A percentile compares a stretch with the other conserved stretches of the same genome.
phyloP scores from a whole-genome alignment of 2,329 filamentous ascomycete genomes.

The Lojkania enalia region DNA sequence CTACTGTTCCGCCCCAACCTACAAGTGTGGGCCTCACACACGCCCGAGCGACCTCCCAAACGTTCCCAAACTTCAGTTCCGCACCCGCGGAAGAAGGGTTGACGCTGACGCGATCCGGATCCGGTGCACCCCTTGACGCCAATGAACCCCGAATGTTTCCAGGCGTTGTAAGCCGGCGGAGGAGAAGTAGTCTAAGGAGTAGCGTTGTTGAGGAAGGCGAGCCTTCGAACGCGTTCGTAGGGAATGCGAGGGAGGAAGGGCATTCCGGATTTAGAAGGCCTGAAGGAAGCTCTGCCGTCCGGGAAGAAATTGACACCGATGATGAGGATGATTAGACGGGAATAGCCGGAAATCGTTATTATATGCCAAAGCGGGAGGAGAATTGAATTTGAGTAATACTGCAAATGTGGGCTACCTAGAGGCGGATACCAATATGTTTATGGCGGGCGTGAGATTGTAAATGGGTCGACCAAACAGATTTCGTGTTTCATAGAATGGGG shows the following conservation, averaged over 20 bases:
- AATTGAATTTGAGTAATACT: too few relatives aligned
- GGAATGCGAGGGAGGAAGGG: slow-evolving; percentile 8
- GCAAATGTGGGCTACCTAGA: too few relatives aligned
- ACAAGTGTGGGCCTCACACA: slow-evolving; percentile 7
- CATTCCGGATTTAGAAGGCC: slow-evolving; percentile 18
- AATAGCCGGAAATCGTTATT: too few relatives aligned
- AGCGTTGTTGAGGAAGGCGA: slow-evolving; percentile 26
- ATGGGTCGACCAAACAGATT: too few relatives aligned
- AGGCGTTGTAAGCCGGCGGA: slow-evolving; percentile 61
- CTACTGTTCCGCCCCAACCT: slow-evolving; percentile 26
- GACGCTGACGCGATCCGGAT: slow-evolving; percentile 12
- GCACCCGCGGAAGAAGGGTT: slow-evolving; percentile 4
- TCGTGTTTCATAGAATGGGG: too few relatives aligned
- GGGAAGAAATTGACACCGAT: slow-evolving; percentile 24
- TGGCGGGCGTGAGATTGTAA: too few relatives aligned
- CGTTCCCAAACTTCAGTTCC: not conserved
- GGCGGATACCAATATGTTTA: too few relatives aligned
- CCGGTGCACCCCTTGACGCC: slow-evolving; percentile 42
- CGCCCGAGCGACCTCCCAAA: slow-evolving; percentile 1
- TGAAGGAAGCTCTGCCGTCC: slow-evolving; percentile 17
- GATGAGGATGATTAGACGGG: slow-evolving; percentile 16
- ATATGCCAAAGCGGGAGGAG: too few relatives aligned
- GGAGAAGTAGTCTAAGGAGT: slow-evolving; percentile 39
- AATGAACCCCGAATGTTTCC: slow-evolving; percentile 73
- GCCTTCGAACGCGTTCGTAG: not conserved